Evolutionary conservation across 768 basidiomycete species (phyloP), one percentile per base, ranked within the genome.

Genomic region (Suillus subluteus): DNA sequence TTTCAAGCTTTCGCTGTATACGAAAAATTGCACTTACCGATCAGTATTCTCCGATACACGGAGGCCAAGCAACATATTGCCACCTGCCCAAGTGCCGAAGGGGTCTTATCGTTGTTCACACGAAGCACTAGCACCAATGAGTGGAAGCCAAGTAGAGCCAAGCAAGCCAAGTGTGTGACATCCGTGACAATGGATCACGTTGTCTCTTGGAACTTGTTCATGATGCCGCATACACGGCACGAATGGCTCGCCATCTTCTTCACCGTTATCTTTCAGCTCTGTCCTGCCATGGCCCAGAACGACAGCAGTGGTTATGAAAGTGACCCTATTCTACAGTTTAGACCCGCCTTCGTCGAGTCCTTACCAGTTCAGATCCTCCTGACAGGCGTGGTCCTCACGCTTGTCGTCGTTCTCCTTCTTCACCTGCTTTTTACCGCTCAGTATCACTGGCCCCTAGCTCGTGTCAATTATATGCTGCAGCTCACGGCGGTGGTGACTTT

Each of bases 391-490:
- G 87, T 94, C 6, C 80, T 97, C 68, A 93, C 97, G 12, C 87
- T 99, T 67, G 86, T 92, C 55, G 82, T 85, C 55, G 91, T 97
- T 23, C 89, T 99, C 52, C 83, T 98, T 71, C 88, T 98, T 65
- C 96, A 99, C 71, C 89, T 99, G 70, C 77, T 95, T 66, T 98
- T 99, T 80, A 98, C 98, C 6, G 92, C 91, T 0, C 95, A 97
- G 75, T 98, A 97, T 70, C 98, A 99, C 77, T 94, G 92, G 86
- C 94, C 95, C 0, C 89, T 99, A 48, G 95, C 96, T 0, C 91
- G 90, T 7, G 86, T 93, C 73, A 99, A 99, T 80, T 99, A 94
- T 78, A 82, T 89, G 63, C 87, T 98, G 41, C 98, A 99, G 76
- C 75, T 99, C 15, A 87, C 89, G 3, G 94, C 93, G 9, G 94